These are phyloP conservation scores for Fraxinus baroniana DNA, from an alignment of 305 asterid species.

Conservation along the genomic window DNA sequence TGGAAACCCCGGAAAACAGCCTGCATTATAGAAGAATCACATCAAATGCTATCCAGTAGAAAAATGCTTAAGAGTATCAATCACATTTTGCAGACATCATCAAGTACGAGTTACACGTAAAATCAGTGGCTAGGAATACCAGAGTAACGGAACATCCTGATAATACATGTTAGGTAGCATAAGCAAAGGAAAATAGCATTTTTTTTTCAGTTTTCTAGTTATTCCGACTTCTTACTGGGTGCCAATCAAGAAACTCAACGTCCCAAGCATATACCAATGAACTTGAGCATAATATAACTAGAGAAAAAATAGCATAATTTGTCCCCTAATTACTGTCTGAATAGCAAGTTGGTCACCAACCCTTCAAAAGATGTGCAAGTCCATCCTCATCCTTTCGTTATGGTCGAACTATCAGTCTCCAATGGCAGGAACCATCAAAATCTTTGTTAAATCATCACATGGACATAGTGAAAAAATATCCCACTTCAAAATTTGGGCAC, in stretches of 20 bases:
- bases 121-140: background rate
- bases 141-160: background rate
- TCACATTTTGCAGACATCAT: background rate
- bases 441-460: background rate
- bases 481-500: background rate
- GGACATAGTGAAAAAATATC: background rate
- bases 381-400: background rate
- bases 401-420: background rate
- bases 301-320: background rate
- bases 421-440: background rate
- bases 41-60: constrained; percentile 4
- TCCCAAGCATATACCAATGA: background rate
- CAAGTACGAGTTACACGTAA: background rate
- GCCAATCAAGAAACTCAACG: background rate
- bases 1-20: constrained; percentile 81
- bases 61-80: background rate
- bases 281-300: background rate
- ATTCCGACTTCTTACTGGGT: background rate
- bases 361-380: background rate
- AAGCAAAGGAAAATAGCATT: background rate
- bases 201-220: background rate
- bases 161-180: background rate
- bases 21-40: constrained; percentile 36
- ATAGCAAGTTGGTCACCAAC: background rate
- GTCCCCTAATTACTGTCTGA: background rate